Conservation (phyloP, 257 asterid genomes). For the Linaria vulgaris region DNA sequence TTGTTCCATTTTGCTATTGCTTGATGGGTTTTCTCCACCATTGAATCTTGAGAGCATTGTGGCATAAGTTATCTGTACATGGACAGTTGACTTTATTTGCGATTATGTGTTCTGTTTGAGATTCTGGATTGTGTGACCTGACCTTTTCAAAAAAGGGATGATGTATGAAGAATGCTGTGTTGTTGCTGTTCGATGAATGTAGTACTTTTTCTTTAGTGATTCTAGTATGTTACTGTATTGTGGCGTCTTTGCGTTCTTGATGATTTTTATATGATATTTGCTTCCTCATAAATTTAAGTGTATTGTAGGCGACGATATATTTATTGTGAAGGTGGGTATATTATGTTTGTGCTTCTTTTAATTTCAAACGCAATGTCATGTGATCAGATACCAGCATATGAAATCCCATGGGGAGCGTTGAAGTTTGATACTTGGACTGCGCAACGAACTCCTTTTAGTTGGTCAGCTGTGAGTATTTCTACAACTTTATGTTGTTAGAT, state of each 20-base stretch:
- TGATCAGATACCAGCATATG: conserved; percentile 4
- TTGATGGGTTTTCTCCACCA: conserved; percentile 9
- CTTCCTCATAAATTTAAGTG: background rate
- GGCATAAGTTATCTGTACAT: background rate
- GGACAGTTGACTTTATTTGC: background rate
- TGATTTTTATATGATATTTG: background rate
- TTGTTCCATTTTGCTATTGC: conserved; percentile 3
- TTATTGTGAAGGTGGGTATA: background rate
- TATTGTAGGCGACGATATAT: background rate
- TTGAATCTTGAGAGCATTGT: background rate
- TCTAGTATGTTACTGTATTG: conserved; percentile 5
- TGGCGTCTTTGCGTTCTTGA: background rate
- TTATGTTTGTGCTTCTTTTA: background rate
- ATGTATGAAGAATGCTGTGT: background rate
- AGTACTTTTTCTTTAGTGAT: background rate
- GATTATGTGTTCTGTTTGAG: background rate
- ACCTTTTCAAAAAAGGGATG: background rate
- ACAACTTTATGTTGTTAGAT: background rate
- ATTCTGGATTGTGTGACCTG: background rate
- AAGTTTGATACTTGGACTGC: background rate
- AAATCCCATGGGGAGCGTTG: background rate
- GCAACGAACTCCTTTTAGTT: background rate
- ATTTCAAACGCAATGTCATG: background rate
- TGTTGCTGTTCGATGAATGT: background rate
- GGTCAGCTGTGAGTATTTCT: background rate